phyloP scores from a whole-genome alignment of 371 early-diverging fungal genomes.

The Entomophthora muscae region DNA sequence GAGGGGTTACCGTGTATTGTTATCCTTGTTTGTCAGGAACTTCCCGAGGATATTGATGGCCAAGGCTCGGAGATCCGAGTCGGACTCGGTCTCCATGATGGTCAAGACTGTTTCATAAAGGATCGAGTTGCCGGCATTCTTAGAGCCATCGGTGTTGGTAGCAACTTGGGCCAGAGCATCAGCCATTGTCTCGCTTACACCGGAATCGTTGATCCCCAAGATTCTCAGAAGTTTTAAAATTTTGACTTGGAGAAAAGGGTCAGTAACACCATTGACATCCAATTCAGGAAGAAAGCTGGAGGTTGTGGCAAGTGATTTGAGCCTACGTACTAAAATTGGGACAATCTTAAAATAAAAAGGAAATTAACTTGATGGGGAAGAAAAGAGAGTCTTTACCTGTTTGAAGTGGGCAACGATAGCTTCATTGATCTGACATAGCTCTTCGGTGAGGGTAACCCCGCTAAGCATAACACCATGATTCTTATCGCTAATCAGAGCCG shows the following conservation, averaged over 20 bases:
- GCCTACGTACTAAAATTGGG: slow-evolving; percentile 66
- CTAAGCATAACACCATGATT: slow-evolving; percentile 91
- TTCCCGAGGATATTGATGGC: slow-evolving; percentile 94
- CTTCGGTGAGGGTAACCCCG: slow-evolving; percentile 75
- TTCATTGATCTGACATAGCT: slow-evolving; percentile 61
- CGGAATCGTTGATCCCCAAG: slow-evolving; percentile 65
- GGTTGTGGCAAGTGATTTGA: slow-evolving; percentile 62
- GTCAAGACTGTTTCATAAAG: slow-evolving; percentile 92
- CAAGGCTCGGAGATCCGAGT: slow-evolving; percentile 75
- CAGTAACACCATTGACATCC: slow-evolving; percentile 87
- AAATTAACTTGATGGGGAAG: background rate
- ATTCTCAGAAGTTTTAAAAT: slow-evolving; percentile 78
- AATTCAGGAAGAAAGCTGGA: slow-evolving; percentile 88
- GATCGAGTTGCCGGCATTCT: slow-evolving; percentile 94
- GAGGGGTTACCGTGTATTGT: slow-evolving; percentile 69
- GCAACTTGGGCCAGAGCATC: slow-evolving; percentile 93
- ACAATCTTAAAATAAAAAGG: slow-evolving; percentile 28
- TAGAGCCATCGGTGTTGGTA: slow-evolving; percentile 81
- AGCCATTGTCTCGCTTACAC: slow-evolving; percentile 87
- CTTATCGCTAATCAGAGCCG: slow-evolving; percentile 67
- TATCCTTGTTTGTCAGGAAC: slow-evolving; percentile 85
- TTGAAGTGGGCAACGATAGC: slow-evolving; percentile 50
- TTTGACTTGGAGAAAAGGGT: slow-evolving; percentile 93
- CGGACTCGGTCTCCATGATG: slow-evolving; percentile 87
- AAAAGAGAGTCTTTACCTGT: slow-evolving; percentile 22